Evolutionary conservation across 1,139 yeast genomes (phyloP).

Genomic region (Kluyveromyces sp.): DNA sequence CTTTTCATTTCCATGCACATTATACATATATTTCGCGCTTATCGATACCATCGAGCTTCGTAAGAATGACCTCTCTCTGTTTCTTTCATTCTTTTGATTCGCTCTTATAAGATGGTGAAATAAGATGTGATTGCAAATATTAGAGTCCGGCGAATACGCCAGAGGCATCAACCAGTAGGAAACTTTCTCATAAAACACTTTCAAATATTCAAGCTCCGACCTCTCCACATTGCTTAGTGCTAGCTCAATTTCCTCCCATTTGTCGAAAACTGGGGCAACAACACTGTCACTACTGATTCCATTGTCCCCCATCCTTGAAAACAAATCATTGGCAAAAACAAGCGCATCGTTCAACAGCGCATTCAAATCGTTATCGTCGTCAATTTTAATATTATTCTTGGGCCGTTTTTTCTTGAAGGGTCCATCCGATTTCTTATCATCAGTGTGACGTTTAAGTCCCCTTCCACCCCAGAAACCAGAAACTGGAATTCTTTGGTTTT

Average conservation of each 20-base stretch:
- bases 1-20: constrained; percentile 13
- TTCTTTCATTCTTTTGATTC: not conserved
- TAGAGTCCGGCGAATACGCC: constrained; percentile 30
- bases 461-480: not conserved
- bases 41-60: constrained; percentile 54
- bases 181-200: constrained; percentile 33
- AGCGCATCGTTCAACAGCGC: constrained; percentile 9
- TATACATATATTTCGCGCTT: constrained; percentile 44
- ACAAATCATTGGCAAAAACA: constrained; percentile 8
- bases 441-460: not conserved
- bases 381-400: not conserved
- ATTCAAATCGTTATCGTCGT: constrained; percentile 2
- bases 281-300: not conserved
- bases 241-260: constrained; percentile 16
- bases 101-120: constrained; percentile 29
- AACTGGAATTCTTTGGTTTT: not conserved
- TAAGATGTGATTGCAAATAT: constrained; percentile 39
- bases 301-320: constrained; percentile 1
- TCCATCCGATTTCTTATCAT: not conserved
- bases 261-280: not conserved
- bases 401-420: not conserved
- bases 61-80: constrained; percentile 32
- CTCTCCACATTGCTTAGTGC: constrained; percentile 25
- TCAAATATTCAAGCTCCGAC: constrained; percentile 30
- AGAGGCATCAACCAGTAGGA: constrained; percentile 35